Percentiles rank a stretch among this genome's conserved stretches.
Evolutionary conservation across 2,329 filamentous ascomycete genomes (phyloP).

Genomic region (Fusarium keratoplasticum): DNA sequence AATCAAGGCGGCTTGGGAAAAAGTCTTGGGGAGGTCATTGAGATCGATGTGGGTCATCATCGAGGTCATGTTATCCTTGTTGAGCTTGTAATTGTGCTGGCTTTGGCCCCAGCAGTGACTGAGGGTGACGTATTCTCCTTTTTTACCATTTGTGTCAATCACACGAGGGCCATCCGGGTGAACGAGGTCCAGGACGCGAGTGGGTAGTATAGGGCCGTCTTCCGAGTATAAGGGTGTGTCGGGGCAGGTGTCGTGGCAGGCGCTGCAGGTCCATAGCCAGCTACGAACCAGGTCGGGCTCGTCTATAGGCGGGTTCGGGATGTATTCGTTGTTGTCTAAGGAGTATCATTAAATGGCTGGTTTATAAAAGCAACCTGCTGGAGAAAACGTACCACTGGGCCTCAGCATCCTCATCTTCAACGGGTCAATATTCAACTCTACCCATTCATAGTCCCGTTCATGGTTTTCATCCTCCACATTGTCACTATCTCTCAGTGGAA

Average conservation of each 20-base stretch:
- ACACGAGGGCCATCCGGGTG: background rate
- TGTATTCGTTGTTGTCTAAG: background rate
- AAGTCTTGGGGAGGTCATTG: background rate
- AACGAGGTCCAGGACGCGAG: background rate
- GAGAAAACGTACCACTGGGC: background rate
- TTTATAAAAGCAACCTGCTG: background rate
- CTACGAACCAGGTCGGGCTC: background rate
- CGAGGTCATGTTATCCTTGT: background rate
- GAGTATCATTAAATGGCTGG: background rate
- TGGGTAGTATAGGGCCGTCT: background rate
- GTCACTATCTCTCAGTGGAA: background rate
- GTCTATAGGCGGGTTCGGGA: background rate
- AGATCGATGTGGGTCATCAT: background rate
- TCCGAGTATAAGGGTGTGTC: background rate
- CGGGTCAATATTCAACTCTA: background rate
- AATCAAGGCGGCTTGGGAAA: background rate
- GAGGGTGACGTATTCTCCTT: background rate
- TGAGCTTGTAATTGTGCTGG: background rate
- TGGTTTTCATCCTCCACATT: background rate
- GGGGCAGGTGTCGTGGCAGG: background rate
- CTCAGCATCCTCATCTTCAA: background rate
- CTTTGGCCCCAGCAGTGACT: background rate
- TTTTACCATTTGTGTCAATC: background rate
- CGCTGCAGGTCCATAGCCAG: background rate
- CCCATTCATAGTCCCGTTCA: background rate